Conservation (phyloP, 257 asterid genomes). For the Schizonepeta tenuifolia region DNA sequence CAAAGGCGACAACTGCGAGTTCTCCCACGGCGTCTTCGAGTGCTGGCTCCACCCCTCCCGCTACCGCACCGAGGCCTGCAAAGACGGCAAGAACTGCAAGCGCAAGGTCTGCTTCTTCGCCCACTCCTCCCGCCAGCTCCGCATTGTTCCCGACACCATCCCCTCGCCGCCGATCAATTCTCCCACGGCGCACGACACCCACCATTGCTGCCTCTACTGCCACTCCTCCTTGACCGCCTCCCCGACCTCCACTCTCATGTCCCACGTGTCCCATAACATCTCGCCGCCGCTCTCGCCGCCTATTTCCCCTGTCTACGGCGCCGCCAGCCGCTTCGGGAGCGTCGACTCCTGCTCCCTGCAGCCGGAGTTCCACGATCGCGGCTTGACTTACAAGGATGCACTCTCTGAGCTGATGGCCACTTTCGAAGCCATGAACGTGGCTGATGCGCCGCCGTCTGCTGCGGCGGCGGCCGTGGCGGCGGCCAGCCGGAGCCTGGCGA, state of each 20-base stretch:
- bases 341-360: constrained; percentile 33
- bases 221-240: constrained; percentile 57
- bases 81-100: constrained; percentile 93
- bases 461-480: neutral
- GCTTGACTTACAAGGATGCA: constrained; percentile 51
- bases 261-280: constrained; percentile 49
- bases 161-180: constrained; percentile 40
- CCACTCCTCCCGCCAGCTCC: constrained; percentile 79
- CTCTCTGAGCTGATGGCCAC: constrained; percentile 67
- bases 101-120: constrained; percentile 92
- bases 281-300: constrained; percentile 74
- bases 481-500: constrained; percentile 29
- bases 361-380: constrained; percentile 29
- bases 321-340: constrained; percentile 21
- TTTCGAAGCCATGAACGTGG: constrained; percentile 62
- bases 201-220: constrained; percentile 66
- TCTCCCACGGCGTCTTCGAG: constrained; percentile 92
- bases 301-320: constrained; percentile 46
- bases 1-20: constrained; percentile 78
- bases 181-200: constrained; percentile 29
- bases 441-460: neutral
- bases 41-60: constrained; percentile 96
- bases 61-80: constrained; percentile 93
- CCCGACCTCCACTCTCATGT: constrained; percentile 69
- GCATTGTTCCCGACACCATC: constrained; percentile 52